Evolutionary conservation across 2,329 filamentous ascomycete species (phyloP).

Genomic region (Fusarium keratoplasticum): DNA sequence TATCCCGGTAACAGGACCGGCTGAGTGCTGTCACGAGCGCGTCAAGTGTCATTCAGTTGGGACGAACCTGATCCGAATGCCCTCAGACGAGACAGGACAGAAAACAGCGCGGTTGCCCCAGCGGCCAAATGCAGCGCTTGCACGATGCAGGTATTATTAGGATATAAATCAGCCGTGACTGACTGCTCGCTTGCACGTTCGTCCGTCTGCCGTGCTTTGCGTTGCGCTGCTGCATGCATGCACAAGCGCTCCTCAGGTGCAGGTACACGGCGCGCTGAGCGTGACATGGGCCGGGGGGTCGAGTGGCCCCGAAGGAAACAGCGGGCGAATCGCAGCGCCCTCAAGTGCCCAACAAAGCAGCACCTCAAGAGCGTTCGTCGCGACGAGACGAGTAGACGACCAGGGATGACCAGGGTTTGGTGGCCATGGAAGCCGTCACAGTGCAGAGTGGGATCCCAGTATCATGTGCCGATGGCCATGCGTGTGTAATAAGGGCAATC

Average conservation of each 20-base stretch:
- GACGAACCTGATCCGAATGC: background rate
- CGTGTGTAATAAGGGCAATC: background rate
- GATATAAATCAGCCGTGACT: background rate
- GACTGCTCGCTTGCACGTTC: constrained; percentile 29
- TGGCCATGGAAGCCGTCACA: constrained; percentile 22
- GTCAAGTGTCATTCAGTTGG: background rate
- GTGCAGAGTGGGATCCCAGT: constrained; percentile 26
- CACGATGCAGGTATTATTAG: background rate
- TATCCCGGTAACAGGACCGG: constrained; percentile 17
- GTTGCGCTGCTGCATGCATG: constrained; percentile 33
- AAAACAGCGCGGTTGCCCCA: constrained; percentile 13
- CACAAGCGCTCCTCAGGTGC: constrained; percentile 41
- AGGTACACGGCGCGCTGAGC: constrained; percentile 40
- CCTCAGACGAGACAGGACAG: background rate
- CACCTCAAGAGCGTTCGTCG: constrained; percentile 30
- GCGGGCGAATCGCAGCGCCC: constrained; percentile 36
- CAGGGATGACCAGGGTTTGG: constrained; percentile 15
- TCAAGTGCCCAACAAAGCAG: constrained; percentile 25
- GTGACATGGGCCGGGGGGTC: constrained; percentile 32
- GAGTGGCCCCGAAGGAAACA: constrained; percentile 34
- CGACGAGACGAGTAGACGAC: constrained; percentile 18
- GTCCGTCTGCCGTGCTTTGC: constrained; percentile 21
- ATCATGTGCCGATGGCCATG: constrained; percentile 25
- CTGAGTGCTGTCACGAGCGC: constrained; percentile 4
- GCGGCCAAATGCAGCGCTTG: background rate